These are phyloP conservation scores for Coemansia sp. DNA, from an alignment of 192 early-diverging fungal species.

Conservation along the genomic window DNA sequence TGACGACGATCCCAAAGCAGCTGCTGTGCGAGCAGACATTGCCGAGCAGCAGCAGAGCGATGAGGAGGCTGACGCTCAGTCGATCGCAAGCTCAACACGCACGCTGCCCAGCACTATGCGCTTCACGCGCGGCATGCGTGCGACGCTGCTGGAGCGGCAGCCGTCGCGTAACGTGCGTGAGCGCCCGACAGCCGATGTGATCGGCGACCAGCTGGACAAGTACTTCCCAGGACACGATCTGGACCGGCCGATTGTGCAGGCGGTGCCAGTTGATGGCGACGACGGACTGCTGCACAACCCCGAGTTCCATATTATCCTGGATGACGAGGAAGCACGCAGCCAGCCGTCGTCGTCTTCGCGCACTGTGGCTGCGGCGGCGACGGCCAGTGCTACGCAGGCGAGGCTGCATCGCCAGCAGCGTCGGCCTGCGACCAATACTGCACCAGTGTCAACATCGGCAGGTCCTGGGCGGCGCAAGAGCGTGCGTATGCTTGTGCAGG, in stretches of 20 bases:
- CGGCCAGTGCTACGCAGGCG: not conserved
- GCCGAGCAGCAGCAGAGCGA: conserved; percentile 1
- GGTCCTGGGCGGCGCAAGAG: conserved; percentile 49
- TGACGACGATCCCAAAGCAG: conserved; percentile 5
- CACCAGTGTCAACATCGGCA: not conserved
- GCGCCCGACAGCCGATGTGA: conserved; percentile 66
- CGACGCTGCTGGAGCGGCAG: conserved; percentile 36
- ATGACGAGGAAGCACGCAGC: conserved; percentile 21
- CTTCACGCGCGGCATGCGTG: conserved; percentile 50
- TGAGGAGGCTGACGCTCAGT: conserved; percentile 9
- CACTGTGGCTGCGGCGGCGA: not conserved
- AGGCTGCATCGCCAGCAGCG: not conserved
- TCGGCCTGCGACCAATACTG: not conserved
- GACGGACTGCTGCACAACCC: conserved; percentile 16
- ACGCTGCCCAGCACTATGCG: conserved; percentile 36
- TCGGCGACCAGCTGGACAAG: conserved; percentile 67
- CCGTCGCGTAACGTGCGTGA: conserved; percentile 33
- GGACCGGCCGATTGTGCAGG: conserved; percentile 68
- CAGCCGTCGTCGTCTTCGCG: not conserved
- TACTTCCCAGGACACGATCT: conserved; percentile 77
- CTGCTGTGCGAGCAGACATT: conserved; percentile 9
- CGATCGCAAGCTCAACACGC: conserved; percentile 10
- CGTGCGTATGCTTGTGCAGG: conserved; percentile 56
- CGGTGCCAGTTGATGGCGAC: conserved; percentile 30
- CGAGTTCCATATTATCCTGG: conserved; percentile 47